Base-by-base conservation (phyloP, 495 filamentous ascomycete species). In the Aspergillus conjunctus region DNA sequence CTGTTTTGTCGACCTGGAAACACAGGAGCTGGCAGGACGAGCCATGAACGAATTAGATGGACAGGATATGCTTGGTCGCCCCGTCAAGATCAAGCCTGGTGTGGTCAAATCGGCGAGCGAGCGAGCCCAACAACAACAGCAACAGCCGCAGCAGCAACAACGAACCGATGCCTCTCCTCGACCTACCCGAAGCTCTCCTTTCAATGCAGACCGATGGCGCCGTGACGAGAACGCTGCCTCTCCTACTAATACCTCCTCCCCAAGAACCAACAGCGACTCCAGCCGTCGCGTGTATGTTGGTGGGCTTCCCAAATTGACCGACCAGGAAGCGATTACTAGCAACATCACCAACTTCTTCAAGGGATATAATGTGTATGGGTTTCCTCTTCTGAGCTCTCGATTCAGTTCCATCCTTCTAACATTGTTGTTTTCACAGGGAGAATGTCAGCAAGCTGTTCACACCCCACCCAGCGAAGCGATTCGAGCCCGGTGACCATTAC, bases 1-100 rank as follows among this genome's bases (percentile, higher is more conserved):
- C 72, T 90, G 87, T 72, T 90, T 89, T 54, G 81, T 89, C 52
- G 86, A 90, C 63, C 79, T 89, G 53, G 59, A 72, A 18, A 80
- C 75, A 32, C 77, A 77, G 57, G 82, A 84, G n/a, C 64, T 80
- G 18, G 86, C 87, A 1, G 78, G 83, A n/a, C 69, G 66, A 0
- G 85, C 85, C 21, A 86, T 88, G 74, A 61, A 60, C 18, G 69
- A 79, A 30, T 69, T 88, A 22, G 77, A 84, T 59, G 87, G 85
- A 18, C 67, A 68, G 26, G 64, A 77, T 5, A 65, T 88, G 45
- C 75, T 82, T 30, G 80, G 82, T 41, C 80, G 87, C 9, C 75
- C 80, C 11, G 71, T 88, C 39, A 87, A 84, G 69, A 79, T 87
- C 60, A 83, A 83, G 59, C 86, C 85, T 4, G 86, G 85, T 61